Evolutionary conservation across 129 eudicot species (phyloP), one percentile per base, ranked within the genome.

Genomic region (Ambrosia trifida): DNA sequence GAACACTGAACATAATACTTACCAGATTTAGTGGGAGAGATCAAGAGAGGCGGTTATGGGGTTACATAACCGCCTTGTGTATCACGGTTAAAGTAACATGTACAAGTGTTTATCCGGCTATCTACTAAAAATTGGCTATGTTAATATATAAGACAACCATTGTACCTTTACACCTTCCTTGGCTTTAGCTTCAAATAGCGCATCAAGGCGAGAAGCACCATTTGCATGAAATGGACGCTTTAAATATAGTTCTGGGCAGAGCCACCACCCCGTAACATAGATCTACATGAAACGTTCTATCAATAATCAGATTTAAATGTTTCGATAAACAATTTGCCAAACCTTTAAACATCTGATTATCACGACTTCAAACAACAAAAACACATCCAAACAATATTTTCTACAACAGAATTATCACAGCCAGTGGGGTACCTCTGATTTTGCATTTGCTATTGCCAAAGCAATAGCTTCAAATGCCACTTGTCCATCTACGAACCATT

Each of bases 251-350:
- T 94, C 99, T 24, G 99, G 99, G 81, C 97, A 89, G 76, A 94
- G 86, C 99, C 99, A 94, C 99, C 99, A 94, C 20, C 99, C 99
- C 7, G 99, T 94, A 43, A 94, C 82, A 76, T 80, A 90, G 71
- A 94, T 90, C 99, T 94, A 90, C 80, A 79, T 11, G 52, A 53
- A 84, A 64, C 19, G 30, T 9, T 51, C 20, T 49, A 66, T 18
- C 66, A 76, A 44, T 57, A 60, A 20, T 43, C 18, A 45, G 30
- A 28, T 71, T 28, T 57, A 33, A 35, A 40, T 16, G 17, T 69
- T 51, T 69, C 4, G n/a, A 31, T 47, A 28, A 28, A 9, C 14
- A 59, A 32, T 12, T 59, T 59, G 36, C 41, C 19, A 59, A 59
- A 59, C 41, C 40, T 32, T 59, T 9, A 14, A 59, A 59, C 43